phyloP scores from a whole-genome alignment of 1,139 yeast genomes.

The Suhomyces yuchorum region DNA sequence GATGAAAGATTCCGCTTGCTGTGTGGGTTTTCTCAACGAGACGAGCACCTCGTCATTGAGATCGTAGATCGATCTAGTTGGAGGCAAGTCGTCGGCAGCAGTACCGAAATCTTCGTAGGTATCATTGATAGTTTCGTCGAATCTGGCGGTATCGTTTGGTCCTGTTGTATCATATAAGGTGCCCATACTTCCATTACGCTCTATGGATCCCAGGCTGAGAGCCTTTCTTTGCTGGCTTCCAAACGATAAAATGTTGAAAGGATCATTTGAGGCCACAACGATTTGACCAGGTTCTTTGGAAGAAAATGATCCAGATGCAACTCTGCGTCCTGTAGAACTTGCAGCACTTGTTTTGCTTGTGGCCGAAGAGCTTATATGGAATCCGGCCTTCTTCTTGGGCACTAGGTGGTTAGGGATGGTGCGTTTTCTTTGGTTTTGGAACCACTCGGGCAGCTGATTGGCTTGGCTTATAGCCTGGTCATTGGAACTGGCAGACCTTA shows the following conservation, averaged over 20 bases:
- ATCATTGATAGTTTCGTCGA: slow-evolving; percentile 36
- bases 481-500: slow-evolving; percentile 2
- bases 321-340: slow-evolving; percentile 7
- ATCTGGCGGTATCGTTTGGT: slow-evolving; percentile 26
- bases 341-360: slow-evolving; percentile 18
- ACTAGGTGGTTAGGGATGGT: slow-evolving; percentile 59
- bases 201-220: slow-evolving; percentile 11
- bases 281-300: slow-evolving; percentile 13
- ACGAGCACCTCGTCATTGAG: slow-evolving; percentile 46
- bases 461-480: slow-evolving; percentile 6
- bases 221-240: slow-evolving; percentile 35
- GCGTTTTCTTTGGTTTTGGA: slow-evolving; percentile 56
- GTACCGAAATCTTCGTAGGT: slow-evolving; percentile 27
- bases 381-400: slow-evolving; percentile 47
- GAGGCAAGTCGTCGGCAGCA: slow-evolving; percentile 55
- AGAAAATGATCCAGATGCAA: slow-evolving; percentile 10
- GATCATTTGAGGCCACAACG: slow-evolving; percentile 22
- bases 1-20: slow-evolving; percentile 38
- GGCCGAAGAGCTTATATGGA: slow-evolving; percentile 35
- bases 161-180: slow-evolving; percentile 14
- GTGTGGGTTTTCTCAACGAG: slow-evolving; percentile 37
- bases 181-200: slow-evolving; percentile 16
- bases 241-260: slow-evolving; percentile 44
- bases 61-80: slow-evolving; percentile 60
- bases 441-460: slow-evolving; percentile 47